Conservation (phyloP, 2,329 filamentous ascomycete genomes). For the Nannizziopsis arthrosporioides region DNA sequence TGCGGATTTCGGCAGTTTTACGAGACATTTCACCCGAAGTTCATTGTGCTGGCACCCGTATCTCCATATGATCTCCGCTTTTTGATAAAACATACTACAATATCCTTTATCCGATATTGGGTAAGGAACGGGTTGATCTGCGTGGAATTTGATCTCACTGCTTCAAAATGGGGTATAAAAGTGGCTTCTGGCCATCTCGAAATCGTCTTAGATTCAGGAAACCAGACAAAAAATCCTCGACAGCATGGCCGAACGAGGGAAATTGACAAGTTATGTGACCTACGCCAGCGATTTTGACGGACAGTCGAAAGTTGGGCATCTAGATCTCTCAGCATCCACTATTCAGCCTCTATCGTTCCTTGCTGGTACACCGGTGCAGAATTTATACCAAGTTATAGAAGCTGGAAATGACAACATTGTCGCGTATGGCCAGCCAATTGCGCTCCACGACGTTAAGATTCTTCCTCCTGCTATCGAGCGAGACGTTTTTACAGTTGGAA, state of each 20-base stretch:
- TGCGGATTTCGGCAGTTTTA: too few species aligned
- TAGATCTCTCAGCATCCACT: conserved; percentile 26
- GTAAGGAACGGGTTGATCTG: too few species aligned
- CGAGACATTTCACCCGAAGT: too few species aligned
- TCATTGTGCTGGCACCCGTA: too few species aligned
- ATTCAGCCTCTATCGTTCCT: conserved; percentile 37
- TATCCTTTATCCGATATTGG: too few species aligned
- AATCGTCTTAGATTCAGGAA: too few species aligned
- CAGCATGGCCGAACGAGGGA: not conserved
- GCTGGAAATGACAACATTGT: conserved; percentile 33
- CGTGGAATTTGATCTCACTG: too few species aligned
- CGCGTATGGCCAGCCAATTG: conserved; percentile 24
- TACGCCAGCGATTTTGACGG: conserved; percentile 19
- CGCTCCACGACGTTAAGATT: conserved; percentile 30
- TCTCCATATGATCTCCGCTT: too few species aligned
- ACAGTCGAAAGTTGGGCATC: conserved; percentile 32
- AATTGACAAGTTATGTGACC: conserved; percentile 31
- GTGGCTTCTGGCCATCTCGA: too few species aligned
- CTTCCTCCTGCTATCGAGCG: conserved; percentile 39
- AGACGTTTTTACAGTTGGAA: conserved; percentile 46
- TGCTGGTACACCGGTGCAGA: conserved; percentile 38
- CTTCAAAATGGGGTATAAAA: too few species aligned
- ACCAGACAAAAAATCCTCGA: not conserved
- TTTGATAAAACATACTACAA: too few species aligned
- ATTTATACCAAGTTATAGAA: conserved; percentile 44